These are phyloP conservation scores for Pythium aquatile DNA, from an alignment of 352 stramenopile species.

Conservation along the genomic window DNA sequence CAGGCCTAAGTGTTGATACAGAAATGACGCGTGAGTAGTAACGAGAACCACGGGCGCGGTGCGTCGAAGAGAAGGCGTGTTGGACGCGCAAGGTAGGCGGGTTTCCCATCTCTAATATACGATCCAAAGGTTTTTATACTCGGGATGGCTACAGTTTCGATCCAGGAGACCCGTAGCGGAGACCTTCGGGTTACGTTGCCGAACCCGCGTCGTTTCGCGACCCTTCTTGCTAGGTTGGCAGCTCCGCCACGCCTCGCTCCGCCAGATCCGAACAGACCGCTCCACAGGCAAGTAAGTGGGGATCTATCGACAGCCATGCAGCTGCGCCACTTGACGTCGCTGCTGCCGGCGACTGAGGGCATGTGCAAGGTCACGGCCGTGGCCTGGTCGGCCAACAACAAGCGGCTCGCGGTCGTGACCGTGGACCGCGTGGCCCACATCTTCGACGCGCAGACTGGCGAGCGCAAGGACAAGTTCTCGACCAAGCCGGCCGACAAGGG, in stretches of 20 bases:
- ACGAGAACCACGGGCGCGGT: neutral
- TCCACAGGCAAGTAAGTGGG: neutral
- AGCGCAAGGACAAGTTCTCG: conserved; percentile 94
- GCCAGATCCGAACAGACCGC: neutral
- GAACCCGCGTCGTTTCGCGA: conserved; percentile 43
- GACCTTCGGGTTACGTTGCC: neutral
- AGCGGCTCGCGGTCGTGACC: conserved; percentile 90
- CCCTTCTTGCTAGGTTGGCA: conserved; percentile 8
- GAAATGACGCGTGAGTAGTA: neutral
- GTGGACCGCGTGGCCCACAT: conserved; percentile 92
- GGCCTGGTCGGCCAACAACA: conserved; percentile 92
- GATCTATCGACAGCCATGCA: conserved; percentile 67
- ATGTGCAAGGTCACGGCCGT: conserved; percentile 93
- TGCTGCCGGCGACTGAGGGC: conserved; percentile 87
- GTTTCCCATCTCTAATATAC: conserved; percentile 3
- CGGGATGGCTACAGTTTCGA: conserved; percentile 2
- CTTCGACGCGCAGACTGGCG: conserved; percentile 91
- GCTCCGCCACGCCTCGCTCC: neutral
- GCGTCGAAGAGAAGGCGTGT: conserved; percentile 3
- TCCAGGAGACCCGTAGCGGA: neutral
- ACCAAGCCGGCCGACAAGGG: conserved; percentile 94
- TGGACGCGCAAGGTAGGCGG: neutral
- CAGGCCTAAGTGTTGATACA: conserved; percentile 18
- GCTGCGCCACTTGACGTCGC: conserved; percentile 89
- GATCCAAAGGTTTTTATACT: neutral